phyloP scores from a whole-genome alignment of 805 yeast species.

The Pichia sporocuriosa region DNA sequence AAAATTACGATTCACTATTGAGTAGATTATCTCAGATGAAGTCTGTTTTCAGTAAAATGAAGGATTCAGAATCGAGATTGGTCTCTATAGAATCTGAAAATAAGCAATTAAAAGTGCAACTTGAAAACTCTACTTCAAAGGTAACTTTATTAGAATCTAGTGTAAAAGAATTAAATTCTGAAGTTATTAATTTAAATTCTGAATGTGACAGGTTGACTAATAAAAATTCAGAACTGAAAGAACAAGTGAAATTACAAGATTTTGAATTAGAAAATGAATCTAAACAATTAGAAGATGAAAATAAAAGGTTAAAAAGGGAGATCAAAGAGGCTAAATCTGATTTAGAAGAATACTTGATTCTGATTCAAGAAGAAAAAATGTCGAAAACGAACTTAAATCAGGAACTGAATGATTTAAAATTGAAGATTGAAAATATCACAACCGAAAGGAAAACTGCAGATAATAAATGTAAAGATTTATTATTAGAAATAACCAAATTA shows the following conservation, averaged over 20 bases:
- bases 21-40: slow-evolving; percentile 68
- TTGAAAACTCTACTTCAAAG: slow-evolving; percentile 22
- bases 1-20: slow-evolving; percentile 54
- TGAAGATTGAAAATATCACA: slow-evolving; percentile 17
- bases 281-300: slow-evolving; percentile 35
- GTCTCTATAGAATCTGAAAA: slow-evolving; percentile 32
- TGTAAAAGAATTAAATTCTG: slow-evolving; percentile 20
- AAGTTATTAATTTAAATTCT: slow-evolving; percentile 37
- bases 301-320: slow-evolving; percentile 35
- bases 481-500: slow-evolving; percentile 22
- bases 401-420: slow-evolving; percentile 32
- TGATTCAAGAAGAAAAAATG: slow-evolving; percentile 35
- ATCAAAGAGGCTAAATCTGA: slow-evolving; percentile 31
- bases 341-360: slow-evolving; percentile 30
- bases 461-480: slow-evolving; percentile 18
- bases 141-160: neutral
- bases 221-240: slow-evolving; percentile 33
- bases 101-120: slow-evolving; percentile 27
- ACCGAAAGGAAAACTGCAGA: slow-evolving; percentile 19
- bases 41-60: slow-evolving; percentile 64
- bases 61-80: slow-evolving; percentile 55
- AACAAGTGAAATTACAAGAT: slow-evolving; percentile 32
- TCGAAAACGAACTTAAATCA: slow-evolving; percentile 40
- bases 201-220: slow-evolving; percentile 48
- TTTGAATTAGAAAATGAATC: slow-evolving; percentile 36